Conservation (phyloP, 306 rosid genomes). For the Medicago ruthenica region DNA sequence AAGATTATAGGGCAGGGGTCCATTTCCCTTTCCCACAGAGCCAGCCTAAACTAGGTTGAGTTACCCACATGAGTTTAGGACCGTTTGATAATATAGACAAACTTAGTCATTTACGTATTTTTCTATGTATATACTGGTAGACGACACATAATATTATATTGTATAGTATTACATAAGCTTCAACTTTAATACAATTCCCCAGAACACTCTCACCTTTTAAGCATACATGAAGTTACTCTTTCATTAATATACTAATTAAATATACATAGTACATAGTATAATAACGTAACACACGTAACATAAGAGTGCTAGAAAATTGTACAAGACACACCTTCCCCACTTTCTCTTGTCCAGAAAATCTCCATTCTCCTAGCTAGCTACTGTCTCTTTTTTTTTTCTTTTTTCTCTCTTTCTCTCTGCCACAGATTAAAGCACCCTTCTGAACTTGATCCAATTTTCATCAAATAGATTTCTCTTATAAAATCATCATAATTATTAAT, state of each 20-base stretch:
- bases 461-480: conserved; percentile 20
- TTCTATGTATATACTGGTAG: neutral
- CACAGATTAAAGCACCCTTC: neutral
- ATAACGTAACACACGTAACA: conserved; percentile 14
- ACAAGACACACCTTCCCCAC: conserved; percentile 40
- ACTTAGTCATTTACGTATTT: conserved; percentile 3
- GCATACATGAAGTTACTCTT: conserved; percentile 2
- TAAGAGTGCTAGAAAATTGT: conserved; percentile 42
- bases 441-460: conserved; percentile 29
- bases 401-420: conserved; percentile 17
- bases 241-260: conserved; percentile 5
- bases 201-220: conserved; percentile 18
- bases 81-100: conserved; percentile 60
- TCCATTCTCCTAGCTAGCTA: conserved; percentile 36
- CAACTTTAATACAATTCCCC: conserved; percentile 49
- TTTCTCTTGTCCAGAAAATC: conserved; percentile 49
- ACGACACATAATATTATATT: neutral
- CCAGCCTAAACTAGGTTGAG: conserved; percentile 44
- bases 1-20: conserved; percentile 30
- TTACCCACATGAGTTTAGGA: conserved; percentile 61
- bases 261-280: neutral
- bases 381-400: too few species aligned
- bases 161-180: conserved; percentile 34
- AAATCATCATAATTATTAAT: conserved; percentile 41
- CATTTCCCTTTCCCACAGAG: neutral